Evolutionary conservation across 1,284 basidiomycete species (phyloP).

Genomic region (Papiliotrema nemorosa): DNA sequence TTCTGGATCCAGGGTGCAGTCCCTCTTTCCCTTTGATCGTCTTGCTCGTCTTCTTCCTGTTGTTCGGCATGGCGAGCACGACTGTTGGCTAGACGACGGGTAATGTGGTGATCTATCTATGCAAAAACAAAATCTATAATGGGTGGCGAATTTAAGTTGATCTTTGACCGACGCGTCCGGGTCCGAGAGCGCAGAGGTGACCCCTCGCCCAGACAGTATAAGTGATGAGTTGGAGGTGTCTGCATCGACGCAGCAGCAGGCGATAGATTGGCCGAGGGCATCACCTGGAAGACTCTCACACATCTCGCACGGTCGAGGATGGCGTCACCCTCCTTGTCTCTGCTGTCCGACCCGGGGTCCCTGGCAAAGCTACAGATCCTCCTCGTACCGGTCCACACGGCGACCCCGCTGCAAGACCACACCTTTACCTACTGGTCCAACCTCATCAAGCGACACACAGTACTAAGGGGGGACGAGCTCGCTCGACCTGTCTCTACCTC

Average conservation of each 20-base stretch:
- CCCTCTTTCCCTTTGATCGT: constrained; percentile 48
- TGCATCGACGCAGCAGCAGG: too few species aligned
- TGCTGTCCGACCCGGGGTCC: constrained; percentile 40
- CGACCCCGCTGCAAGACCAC: constrained; percentile 11
- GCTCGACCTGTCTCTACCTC: constrained; percentile 16
- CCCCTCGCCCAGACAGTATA: neutral
- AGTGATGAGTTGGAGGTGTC: neutral
- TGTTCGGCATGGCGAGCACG: constrained; percentile 35
- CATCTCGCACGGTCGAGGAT: too few species aligned
- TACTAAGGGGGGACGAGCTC: constrained; percentile 41
- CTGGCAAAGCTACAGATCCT: constrained; percentile 46
- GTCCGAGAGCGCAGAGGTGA: too few species aligned
- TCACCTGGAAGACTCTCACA: too few species aligned
- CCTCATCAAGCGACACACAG: constrained; percentile 32
- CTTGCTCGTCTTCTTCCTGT: constrained; percentile 46
- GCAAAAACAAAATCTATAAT: constrained; percentile 9
- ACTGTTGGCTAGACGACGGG: neutral
- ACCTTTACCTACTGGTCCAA: constrained; percentile 28
- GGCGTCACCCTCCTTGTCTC: constrained; percentile 14
- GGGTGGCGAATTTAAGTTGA: neutral
- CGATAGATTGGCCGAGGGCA: too few species aligned
- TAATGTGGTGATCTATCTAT: neutral
- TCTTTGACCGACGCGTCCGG: too few species aligned
- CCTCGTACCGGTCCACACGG: constrained; percentile 41
- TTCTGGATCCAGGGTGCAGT: constrained; percentile 48